Base-by-base conservation (phyloP, 2,329 filamentous ascomycete genomes). In the Arthrobotrys musiformis region DNA sequence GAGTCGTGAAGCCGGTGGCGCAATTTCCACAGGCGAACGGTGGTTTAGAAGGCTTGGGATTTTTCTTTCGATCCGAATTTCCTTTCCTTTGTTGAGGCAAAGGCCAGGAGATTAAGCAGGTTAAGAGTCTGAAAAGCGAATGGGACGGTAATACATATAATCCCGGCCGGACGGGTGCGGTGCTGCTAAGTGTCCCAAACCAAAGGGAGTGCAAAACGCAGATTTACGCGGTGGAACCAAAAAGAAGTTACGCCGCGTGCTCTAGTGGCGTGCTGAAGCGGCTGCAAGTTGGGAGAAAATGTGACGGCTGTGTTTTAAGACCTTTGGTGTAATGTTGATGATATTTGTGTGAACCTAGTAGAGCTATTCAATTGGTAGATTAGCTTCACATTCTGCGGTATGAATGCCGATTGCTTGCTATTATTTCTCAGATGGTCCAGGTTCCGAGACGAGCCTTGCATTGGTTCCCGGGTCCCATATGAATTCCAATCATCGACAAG, bases 11-110 rank as follows among this genome's bases (percentile, higher is more conserved):
- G 70, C 70, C 70, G 62, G 70, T 75, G 70, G 70, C 63, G 70
- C 64, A 75, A 75, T 75, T 75, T 75, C 70, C 70, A 69, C 70
- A 75, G 70, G 63, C 70, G 70, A 69, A 69, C 70, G 70, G 70
- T 69, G 70, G 46, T 58, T 75, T 75, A 58, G 52, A 60, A 69
- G 70, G 56, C 58, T 69, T 75, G 19, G 64, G 63, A 24, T 62
- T 58, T 50, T 68, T 58, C 64, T 75, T 63, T 58, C 54, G 30
- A 58, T 42, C 40, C n/a, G 40, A 58, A 40, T 58, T 56, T 58
- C 54, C 46, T 35, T 11, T 35, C 5, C 40, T 58, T 58, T n/a
- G 33, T 58, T 48, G 52, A 54, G 70, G 62, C 70, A 68, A 63
- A 52, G 42, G 42, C 40, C 40, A 42, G 40, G 40, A 42, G 40